phyloP scores from a whole-genome alignment of 2,329 filamentous ascomycete genomes.

The Phaeosphaeriaceae sp. region DNA sequence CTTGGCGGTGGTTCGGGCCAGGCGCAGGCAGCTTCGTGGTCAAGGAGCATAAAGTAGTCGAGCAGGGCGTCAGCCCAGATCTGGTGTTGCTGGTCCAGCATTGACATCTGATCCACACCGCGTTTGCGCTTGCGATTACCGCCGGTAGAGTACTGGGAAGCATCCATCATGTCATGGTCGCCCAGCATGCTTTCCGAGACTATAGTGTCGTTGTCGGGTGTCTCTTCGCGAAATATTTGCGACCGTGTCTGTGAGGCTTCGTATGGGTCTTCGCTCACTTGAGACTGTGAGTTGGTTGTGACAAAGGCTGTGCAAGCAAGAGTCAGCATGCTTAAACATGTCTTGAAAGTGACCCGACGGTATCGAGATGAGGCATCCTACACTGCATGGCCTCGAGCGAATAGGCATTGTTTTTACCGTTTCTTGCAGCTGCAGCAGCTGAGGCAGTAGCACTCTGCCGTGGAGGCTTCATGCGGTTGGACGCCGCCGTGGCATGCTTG shows the following conservation, averaged over 20 bases:
- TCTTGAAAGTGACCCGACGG: not conserved
- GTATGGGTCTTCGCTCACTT: constrained; percentile 64
- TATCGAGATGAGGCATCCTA: constrained; percentile 15
- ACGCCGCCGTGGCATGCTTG: constrained; percentile 75
- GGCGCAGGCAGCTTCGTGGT: constrained; percentile 75
- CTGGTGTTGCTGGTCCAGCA: constrained; percentile 82
- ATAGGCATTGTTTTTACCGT: constrained; percentile 37
- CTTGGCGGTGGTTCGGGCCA: constrained; percentile 79
- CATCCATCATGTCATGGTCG: constrained; percentile 79
- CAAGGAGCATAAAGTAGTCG: constrained; percentile 92
- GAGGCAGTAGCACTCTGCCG: constrained; percentile 70
- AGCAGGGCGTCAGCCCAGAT: constrained; percentile 92
- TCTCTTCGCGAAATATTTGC: constrained; percentile 75
- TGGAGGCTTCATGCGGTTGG: constrained; percentile 80
- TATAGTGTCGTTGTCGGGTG: constrained; percentile 81
- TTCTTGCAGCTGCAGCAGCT: constrained; percentile 15
- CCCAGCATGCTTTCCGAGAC: constrained; percentile 85
- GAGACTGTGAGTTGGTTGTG: constrained; percentile 40
- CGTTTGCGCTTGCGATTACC: constrained; percentile 77
- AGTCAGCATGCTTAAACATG: constrained; percentile 7
- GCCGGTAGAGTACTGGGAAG: constrained; percentile 65
- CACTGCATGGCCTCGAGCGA: constrained; percentile 39
- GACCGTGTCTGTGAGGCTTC: constrained; percentile 68
- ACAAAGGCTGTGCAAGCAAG: constrained; percentile 24
- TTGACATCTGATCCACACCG: constrained; percentile 67